These are phyloP conservation scores for Lipomyces chichibuensis DNA, from an alignment of 805 yeast genomes.

Conservation along the genomic window DNA sequence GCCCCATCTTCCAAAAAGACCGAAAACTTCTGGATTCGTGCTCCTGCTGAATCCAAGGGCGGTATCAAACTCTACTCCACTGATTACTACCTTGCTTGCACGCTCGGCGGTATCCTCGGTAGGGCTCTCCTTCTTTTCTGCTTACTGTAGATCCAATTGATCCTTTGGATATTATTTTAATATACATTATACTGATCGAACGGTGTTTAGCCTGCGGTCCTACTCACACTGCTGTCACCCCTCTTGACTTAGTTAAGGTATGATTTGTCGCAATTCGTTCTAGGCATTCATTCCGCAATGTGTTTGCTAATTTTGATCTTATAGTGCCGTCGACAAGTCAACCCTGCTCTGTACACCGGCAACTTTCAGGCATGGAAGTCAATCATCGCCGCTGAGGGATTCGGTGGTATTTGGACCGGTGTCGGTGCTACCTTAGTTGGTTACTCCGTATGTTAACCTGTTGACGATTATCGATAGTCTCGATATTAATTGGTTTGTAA, in stretches of 20 bases:
- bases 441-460: slow-evolving; percentile 55
- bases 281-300: not conserved
- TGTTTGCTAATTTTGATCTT: not conserved
- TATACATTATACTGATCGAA: not conserved
- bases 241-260: slow-evolving; percentile 82
- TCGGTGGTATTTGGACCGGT: slow-evolving; percentile 79
- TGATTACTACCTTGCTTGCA: slow-evolving; percentile 72
- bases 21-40: slow-evolving; percentile 41
- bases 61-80: slow-evolving; percentile 58
- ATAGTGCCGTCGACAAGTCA: slow-evolving; percentile 82
- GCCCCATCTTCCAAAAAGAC: slow-evolving; percentile 41
- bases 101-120: slow-evolving; percentile 68
- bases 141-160: slow-evolving; percentile 2
- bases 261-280: not conserved
- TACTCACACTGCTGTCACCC: slow-evolving; percentile 91
- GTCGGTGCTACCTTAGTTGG: slow-evolving; percentile 91
- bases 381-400: slow-evolving; percentile 74
- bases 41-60: slow-evolving; percentile 35
- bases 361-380: slow-evolving; percentile 80
- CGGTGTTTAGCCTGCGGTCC: slow-evolving; percentile 83
- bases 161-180: not conserved
- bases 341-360: slow-evolving; percentile 69
- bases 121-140: slow-evolving; percentile 14
- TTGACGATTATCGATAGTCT: not conserved
- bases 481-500: not conserved